These are phyloP conservation scores for Amanita muscaria DNA, from an alignment of 768 basidiomycete species.

Conservation along the genomic window DNA sequence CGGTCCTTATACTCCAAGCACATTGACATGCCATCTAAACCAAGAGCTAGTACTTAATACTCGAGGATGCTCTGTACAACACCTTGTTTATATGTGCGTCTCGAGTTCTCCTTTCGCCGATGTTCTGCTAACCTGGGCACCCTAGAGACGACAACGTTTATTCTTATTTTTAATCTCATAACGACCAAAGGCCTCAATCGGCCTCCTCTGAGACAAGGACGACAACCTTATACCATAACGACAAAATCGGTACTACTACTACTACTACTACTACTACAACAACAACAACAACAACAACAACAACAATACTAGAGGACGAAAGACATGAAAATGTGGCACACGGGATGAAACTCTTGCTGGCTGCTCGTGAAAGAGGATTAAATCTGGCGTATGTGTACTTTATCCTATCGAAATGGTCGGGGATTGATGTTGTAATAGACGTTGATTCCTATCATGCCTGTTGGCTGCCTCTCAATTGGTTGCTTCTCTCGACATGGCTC, in stretches of 20 bases:
- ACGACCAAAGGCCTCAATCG: slow-evolving; percentile 29
- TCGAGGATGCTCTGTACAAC: slow-evolving; percentile 56
- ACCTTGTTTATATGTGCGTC: no score
- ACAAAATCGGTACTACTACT: no score
- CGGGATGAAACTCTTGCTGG: slow-evolving; percentile 59
- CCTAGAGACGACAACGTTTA: slow-evolving; percentile 38
- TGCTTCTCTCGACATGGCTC: slow-evolving; percentile 57
- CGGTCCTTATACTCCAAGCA: slow-evolving; percentile 72
- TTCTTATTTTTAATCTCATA: no score
- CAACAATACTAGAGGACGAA: slow-evolving; percentile 39
- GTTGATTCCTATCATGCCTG: slow-evolving; percentile 41
- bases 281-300: no score
- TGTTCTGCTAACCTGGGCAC: background rate
- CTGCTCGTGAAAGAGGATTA: slow-evolving; percentile 63
- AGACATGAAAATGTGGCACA: slow-evolving; percentile 50
- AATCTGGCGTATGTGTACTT: slow-evolving; percentile 46
- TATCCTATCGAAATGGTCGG: slow-evolving; percentile 4
- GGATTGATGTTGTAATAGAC: slow-evolving; percentile 28
- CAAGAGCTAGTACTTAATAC: slow-evolving; percentile 59
- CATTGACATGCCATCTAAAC: slow-evolving; percentile 66
- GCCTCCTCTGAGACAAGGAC: no score
- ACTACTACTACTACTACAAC: no score
- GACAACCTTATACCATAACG: slow-evolving; percentile 14
- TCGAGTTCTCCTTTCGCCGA: slow-evolving; percentile 3
- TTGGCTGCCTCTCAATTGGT: slow-evolving; percentile 43